Evolutionary conservation across 2,329 filamentous ascomycete genomes (phyloP).

Genomic region (Sclerotinia glacialis): DNA sequence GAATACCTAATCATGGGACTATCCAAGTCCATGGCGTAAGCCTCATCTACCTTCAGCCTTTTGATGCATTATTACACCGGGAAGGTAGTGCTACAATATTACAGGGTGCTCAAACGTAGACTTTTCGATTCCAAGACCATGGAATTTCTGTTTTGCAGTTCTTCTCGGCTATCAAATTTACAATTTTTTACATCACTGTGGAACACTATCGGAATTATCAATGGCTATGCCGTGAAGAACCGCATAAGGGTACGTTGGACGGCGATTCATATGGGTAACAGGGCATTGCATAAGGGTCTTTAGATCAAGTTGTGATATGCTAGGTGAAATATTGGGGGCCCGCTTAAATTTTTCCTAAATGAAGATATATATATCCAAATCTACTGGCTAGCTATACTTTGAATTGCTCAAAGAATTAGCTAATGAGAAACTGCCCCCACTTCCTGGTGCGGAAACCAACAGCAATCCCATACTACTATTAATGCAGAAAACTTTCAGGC

Average conservation of each 20-base stretch:
- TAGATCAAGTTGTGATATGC: not conserved
- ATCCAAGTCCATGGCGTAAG: not conserved
- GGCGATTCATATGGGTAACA: too few species aligned
- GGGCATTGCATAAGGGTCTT: not conserved
- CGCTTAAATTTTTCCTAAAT: not conserved
- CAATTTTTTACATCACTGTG: not conserved
- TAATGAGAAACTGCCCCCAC: not conserved
- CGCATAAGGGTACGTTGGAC: not conserved
- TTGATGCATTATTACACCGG: not conserved
- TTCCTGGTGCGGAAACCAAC: not conserved
- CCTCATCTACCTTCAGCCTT: constrained; percentile 15
- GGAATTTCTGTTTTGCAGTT: not conserved
- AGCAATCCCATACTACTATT: not conserved
- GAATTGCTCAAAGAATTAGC: not conserved
- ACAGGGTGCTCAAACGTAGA: not conserved
- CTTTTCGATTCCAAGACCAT: not conserved
- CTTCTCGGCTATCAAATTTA: not conserved
- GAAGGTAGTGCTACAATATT: not conserved
- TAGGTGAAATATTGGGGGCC: not conserved
- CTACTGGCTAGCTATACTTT: too few species aligned
- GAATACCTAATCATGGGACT: not conserved
- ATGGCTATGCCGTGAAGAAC: not conserved
- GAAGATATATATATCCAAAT: not conserved
- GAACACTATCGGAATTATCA: not conserved
- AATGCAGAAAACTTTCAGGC: not conserved